Conservation (phyloP, 345 rosid species). For the Citrus sp. region DNA sequence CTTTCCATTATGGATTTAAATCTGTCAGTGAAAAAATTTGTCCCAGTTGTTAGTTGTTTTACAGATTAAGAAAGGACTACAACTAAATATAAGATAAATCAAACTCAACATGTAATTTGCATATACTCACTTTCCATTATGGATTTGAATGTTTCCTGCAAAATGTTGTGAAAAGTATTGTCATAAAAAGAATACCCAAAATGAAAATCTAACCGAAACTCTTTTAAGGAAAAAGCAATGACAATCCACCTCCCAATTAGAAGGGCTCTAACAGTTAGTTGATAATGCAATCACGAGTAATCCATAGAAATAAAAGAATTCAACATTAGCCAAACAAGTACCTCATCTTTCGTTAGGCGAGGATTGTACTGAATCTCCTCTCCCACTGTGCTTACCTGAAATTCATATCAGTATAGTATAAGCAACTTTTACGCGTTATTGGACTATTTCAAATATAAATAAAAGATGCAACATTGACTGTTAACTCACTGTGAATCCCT, state of each 20-base stretch:
- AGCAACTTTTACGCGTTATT: constrained; percentile 3
- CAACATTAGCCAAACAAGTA: constrained; percentile 14
- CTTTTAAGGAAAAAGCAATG: not conserved
- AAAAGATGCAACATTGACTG: not conserved
- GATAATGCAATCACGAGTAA: not conserved
- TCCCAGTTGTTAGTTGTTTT: not conserved
- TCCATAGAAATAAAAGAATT: not conserved
- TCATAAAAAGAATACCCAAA: not conserved
- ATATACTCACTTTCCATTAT: constrained; percentile 79
- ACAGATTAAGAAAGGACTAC: not conserved
- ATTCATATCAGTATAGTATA: constrained; percentile 2
- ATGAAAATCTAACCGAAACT: not conserved
- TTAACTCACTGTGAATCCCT: constrained; percentile 68
- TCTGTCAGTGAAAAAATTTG: constrained; percentile 29
- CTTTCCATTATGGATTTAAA: constrained; percentile 82
- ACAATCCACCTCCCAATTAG: not conserved
- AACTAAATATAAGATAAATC: not conserved
- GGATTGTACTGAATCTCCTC: constrained; percentile 81
- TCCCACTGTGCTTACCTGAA: constrained; percentile 89
- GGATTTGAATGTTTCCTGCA: constrained; percentile 74
- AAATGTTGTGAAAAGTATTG: not conserved
- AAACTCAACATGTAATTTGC: not conserved
- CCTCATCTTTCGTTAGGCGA: constrained; percentile 84
- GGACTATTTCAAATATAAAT: not conserved
- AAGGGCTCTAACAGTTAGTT: not conserved